phyloP scores from a whole-genome alignment of 2,329 filamentous ascomycete genomes.

The Paracoccidioides brasiliensis region DNA sequence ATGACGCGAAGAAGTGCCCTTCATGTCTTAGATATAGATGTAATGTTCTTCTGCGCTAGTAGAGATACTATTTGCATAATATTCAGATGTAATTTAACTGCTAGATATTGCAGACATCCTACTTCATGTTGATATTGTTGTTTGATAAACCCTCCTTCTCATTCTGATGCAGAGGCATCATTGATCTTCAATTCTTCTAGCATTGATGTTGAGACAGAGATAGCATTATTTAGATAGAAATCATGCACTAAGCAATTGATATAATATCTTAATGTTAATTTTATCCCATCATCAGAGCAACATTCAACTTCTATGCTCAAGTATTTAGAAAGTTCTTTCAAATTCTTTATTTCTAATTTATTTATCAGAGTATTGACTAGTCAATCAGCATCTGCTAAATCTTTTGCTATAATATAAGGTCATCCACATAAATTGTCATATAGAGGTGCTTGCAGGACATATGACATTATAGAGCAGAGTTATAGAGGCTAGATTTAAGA shows the following conservation, averaged over 20 bases:
- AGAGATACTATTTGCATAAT: no score
- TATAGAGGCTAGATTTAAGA: neutral
- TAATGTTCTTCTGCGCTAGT: no score
- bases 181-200: neutral
- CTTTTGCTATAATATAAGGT: neutral
- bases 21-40: no score
- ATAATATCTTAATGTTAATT: neutral
- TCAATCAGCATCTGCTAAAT: neutral
- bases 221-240: neutral
- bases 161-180: neutral
- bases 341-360: neutral
- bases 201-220: rapidly evolving
- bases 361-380: neutral
- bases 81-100: no score
- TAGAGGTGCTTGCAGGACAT: neutral
- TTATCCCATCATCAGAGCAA: neutral
- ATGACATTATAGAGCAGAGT: neutral
- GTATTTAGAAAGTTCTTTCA: neutral
- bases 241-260: neutral
- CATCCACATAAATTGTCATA: neutral
- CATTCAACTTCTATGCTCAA: neutral
- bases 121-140: neutral
- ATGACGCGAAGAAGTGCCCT: neutral
- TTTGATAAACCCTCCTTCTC: neutral
- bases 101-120: no score